Evolutionary conservation across 441 rosid species (phyloP).

Genomic region (Adansonia rubrostipa): DNA sequence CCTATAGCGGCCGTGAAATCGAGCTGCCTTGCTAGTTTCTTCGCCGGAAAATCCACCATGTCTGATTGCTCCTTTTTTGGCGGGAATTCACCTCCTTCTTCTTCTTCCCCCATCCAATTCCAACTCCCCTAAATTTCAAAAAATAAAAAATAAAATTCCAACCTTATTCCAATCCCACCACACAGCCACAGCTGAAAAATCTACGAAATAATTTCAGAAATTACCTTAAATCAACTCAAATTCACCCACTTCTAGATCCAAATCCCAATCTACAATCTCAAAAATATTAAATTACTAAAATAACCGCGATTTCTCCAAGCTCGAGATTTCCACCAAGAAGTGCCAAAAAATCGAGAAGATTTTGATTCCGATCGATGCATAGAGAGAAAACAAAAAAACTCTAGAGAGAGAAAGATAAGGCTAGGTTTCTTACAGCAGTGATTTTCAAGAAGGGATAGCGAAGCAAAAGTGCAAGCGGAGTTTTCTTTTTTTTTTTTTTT

Average conservation of each 20-base stretch:
- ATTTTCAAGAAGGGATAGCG: neutral
- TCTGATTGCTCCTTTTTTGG: constrained; percentile 55
- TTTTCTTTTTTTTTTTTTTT: neutral
- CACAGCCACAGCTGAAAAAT: constrained; percentile 14
- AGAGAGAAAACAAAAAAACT: neutral
- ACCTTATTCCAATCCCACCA: neutral
- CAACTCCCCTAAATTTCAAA: constrained; percentile 17
- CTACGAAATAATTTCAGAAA: constrained; percentile 26
- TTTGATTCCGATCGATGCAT: constrained; percentile 20
- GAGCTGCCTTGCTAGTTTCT: constrained; percentile 80
- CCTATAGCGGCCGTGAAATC: constrained; percentile 62
- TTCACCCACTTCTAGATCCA: constrained; percentile 48
- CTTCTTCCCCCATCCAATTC: constrained; percentile 48
- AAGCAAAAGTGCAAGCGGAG: constrained; percentile 18
- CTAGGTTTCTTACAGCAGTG: constrained; percentile 16
- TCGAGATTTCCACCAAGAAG: constrained; percentile 27
- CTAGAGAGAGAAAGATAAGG: neutral
- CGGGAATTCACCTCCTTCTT: constrained; percentile 52
- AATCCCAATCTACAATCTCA: constrained; percentile 25
- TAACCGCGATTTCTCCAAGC: constrained; percentile 37
- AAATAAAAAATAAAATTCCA: constrained; percentile 24
- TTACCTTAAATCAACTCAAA: constrained; percentile 36
- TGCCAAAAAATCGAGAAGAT: constrained; percentile 17
- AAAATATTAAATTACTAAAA: constrained; percentile 26
- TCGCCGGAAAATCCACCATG: constrained; percentile 52